Evolutionary conservation across 768 basidiomycete species (phyloP).

Genomic region (Russula lepida): DNA sequence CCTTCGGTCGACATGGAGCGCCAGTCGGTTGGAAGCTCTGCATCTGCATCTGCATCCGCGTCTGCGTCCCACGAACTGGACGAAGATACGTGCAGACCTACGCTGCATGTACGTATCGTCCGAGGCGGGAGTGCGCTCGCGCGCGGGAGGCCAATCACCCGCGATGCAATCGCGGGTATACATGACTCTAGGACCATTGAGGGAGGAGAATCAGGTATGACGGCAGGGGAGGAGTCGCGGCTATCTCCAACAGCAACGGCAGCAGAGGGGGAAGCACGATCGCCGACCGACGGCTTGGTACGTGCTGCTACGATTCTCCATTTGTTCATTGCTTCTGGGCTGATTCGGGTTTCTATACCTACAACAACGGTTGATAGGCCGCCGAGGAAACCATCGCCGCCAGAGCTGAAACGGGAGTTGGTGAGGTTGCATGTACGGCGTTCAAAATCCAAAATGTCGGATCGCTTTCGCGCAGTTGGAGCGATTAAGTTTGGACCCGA

Average conservation of each 20-base stretch:
- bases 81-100: slow-evolving; percentile 25
- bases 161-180: background rate
- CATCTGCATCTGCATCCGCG: slow-evolving; percentile 26
- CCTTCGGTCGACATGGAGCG: slow-evolving; percentile 28
- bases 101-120: slow-evolving; percentile 28
- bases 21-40: slow-evolving; percentile 25
- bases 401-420: background rate
- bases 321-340: too few relatives aligned
- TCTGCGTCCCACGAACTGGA: slow-evolving; percentile 27
- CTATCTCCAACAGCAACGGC: background rate
- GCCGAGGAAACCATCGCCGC: background rate
- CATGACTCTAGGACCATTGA: background rate
- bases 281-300: background rate
- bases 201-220: background rate
- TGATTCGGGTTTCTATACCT: background rate
- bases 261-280: background rate
- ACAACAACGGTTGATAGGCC: background rate
- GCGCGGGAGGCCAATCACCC: slow-evolving; percentile 18
- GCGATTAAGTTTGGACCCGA: slow-evolving; percentile 22
- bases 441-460: slow-evolving; percentile 28
- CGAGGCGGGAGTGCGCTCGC: slow-evolving; percentile 21
- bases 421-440: background rate
- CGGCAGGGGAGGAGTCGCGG: background rate
- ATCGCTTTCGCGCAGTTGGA: slow-evolving; percentile 29
- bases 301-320: background rate